phyloP scores from a whole-genome alignment of 164 flowering plant species.

The Litsea cubeba region DNA sequence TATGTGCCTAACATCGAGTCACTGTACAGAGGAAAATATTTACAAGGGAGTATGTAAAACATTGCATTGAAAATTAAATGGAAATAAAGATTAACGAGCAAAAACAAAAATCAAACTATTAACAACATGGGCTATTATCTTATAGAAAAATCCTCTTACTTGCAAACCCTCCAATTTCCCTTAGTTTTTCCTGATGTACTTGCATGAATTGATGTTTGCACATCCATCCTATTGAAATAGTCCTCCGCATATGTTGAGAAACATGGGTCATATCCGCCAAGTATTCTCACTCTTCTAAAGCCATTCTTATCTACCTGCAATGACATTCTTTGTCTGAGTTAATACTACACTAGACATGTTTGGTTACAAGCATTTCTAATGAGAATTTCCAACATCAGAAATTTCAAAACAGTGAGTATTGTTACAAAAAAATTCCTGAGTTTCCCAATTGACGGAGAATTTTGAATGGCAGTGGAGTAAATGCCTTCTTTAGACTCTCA shows the following conservation, averaged over 20 bases:
- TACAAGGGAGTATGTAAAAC: no score
- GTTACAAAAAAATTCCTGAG: no score
- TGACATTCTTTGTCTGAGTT: background rate
- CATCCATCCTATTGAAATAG: slow-evolving; percentile 57
- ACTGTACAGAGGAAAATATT: slow-evolving; percentile 20
- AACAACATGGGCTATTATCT: background rate
- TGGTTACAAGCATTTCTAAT: no score
- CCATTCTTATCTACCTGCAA: background rate
- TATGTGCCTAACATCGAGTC: slow-evolving; percentile 33
- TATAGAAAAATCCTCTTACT: slow-evolving; percentile 24
- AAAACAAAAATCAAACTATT: no score
- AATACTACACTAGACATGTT: no score
- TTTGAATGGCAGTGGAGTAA: no score
- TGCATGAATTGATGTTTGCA: slow-evolving; percentile 49
- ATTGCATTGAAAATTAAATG: background rate
- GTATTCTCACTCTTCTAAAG: slow-evolving; percentile 31
- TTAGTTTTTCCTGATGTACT: slow-evolving; percentile 12
- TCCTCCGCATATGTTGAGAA: slow-evolving; percentile 33
- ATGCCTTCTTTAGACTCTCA: no score
- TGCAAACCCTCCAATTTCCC: slow-evolving; percentile 46
- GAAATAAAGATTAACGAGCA: background rate
- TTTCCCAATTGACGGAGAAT: no score
- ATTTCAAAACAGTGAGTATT: no score
- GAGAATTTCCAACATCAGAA: no score
- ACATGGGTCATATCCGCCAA: slow-evolving; percentile 69